These are phyloP conservation scores for Kwoniella pini DNA, from an alignment of 768 basidiomycete species.

Conservation along the genomic window DNA sequence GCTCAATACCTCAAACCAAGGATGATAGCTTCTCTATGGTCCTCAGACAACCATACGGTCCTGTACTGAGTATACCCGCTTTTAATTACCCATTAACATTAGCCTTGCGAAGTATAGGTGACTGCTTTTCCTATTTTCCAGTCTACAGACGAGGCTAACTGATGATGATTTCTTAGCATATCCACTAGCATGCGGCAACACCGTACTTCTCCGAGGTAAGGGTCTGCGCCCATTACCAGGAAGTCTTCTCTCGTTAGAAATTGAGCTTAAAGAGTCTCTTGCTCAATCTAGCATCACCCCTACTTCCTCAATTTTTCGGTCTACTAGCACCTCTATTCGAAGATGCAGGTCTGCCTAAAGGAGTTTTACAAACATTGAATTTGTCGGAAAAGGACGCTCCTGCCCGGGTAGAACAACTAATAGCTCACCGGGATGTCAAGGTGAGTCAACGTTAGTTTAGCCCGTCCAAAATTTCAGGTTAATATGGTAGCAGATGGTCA, in stretches of 20 bases:
- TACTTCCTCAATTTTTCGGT: constrained; percentile 51
- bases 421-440: constrained; percentile 31
- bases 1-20: constrained; percentile 35
- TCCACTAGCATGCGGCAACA: constrained; percentile 57
- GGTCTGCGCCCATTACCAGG: too few species aligned
- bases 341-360: constrained; percentile 64
- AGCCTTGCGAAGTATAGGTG: constrained; percentile 38
- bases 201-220: constrained; percentile 51
- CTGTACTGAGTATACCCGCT: constrained; percentile 41
- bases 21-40: constrained; percentile 32
- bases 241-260: too few species aligned
- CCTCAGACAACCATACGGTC: constrained; percentile 44
- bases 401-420: constrained; percentile 34
- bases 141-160: neutral
- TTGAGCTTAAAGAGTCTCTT: too few species aligned
- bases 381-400: constrained; percentile 33
- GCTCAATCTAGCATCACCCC: constrained; percentile 47
- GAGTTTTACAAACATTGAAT: constrained; percentile 61
- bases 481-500: constrained; percentile 55
- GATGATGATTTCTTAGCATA: constrained; percentile 33
- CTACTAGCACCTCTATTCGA: constrained; percentile 53
- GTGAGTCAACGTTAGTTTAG: constrained; percentile 15
- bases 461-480: too few species aligned
- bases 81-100: constrained; percentile 45
- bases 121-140: neutral